These are phyloP conservation scores for Aspergillus haitiensis DNA, from an alignment of 495 filamentous ascomycete species.

Conservation along the genomic window DNA sequence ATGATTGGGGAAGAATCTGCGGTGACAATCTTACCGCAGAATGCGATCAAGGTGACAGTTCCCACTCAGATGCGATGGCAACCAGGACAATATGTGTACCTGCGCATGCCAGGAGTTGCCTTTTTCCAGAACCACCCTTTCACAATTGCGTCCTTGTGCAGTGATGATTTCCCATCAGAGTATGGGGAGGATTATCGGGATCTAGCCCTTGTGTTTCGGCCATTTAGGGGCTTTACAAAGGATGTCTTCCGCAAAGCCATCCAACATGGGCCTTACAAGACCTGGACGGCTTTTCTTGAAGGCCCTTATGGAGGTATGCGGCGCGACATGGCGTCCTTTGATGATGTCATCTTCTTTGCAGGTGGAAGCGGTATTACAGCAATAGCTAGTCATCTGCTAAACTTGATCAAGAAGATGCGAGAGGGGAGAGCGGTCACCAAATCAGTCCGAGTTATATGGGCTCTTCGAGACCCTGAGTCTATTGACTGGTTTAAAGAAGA, in stretches of 20 bases:
- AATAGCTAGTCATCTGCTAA: slow-evolving; percentile 82
- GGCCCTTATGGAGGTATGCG: slow-evolving; percentile 95
- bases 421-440: slow-evolving; percentile 90
- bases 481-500: slow-evolving; percentile 99
- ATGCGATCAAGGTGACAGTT: slow-evolving; percentile 89
- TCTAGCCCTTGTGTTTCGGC: slow-evolving; percentile 85
- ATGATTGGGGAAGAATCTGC: slow-evolving; percentile 86
- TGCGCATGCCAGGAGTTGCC: slow-evolving; percentile 88
- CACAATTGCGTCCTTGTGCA: slow-evolving; percentile 87
- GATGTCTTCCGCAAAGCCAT: slow-evolving; percentile 75
- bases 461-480: slow-evolving; percentile 81
- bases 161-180: slow-evolving; percentile 82
- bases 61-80: slow-evolving; percentile 91
- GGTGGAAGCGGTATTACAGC: slow-evolving; percentile 95
- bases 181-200: slow-evolving; percentile 86
- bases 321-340: slow-evolving; percentile 86
- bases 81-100: slow-evolving; percentile 92
- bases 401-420: slow-evolving; percentile 91
- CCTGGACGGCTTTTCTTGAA: slow-evolving; percentile 86
- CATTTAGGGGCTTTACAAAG: slow-evolving; percentile 84
- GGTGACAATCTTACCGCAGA: slow-evolving; percentile 83
- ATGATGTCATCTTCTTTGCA: slow-evolving; percentile 88
- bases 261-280: slow-evolving; percentile 78
- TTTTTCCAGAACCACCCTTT: slow-evolving; percentile 93
- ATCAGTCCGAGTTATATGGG: slow-evolving; percentile 88